Evolutionary conservation across 1,284 basidiomycete species (phyloP), one percentile per base, ranked within the genome.

Genomic region (Neotropicomus parvogracilis): DNA sequence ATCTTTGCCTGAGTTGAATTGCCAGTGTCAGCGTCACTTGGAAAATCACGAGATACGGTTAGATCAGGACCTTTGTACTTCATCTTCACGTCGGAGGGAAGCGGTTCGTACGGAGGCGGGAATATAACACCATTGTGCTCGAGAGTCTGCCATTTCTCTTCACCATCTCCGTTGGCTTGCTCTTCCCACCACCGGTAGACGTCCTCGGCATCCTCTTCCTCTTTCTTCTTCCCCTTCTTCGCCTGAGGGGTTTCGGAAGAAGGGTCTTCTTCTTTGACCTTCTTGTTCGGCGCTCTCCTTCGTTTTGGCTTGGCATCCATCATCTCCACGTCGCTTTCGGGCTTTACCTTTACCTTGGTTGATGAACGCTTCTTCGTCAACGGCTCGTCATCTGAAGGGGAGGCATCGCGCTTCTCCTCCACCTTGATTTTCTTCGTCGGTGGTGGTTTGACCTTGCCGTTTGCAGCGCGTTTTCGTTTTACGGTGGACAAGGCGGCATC

Each of bases 41-140:
- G 17, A 41, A 46, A 41, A 46, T 40, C 16, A 28, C 4, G 39
- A 35, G 36, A 54, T 43, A 51, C 33, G 31, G 52, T 36, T 50
- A 49, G 28, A 54, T 54, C 44, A 65, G 46, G 63, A 91, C 95
- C 95, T 56, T 95, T 83, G 69, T 99, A 99, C 65, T 88, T 91
- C 90, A 99, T 92, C 77, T 91, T 97, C 67, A 98, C 83, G 60
- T 84, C 63, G 24, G 77, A 72, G 2, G 97, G 95, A 39, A 98
- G 74, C 10, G 89, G 82, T 55, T 92, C 83, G 65, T 99, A 99
- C 0, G 91, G 85, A 40, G 94, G 93, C 51, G 97, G 95, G 72
- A 99, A 99, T 55, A 95, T 80, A 31, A 99, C 95, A 42, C 95
- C 97, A 56, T 82, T 86, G 70, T 99, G 97, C 63, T 93, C 85